These are phyloP conservation scores for Aspergillus tamarii DNA, from an alignment of 2,329 filamentous ascomycete species.

Conservation along the genomic window DNA sequence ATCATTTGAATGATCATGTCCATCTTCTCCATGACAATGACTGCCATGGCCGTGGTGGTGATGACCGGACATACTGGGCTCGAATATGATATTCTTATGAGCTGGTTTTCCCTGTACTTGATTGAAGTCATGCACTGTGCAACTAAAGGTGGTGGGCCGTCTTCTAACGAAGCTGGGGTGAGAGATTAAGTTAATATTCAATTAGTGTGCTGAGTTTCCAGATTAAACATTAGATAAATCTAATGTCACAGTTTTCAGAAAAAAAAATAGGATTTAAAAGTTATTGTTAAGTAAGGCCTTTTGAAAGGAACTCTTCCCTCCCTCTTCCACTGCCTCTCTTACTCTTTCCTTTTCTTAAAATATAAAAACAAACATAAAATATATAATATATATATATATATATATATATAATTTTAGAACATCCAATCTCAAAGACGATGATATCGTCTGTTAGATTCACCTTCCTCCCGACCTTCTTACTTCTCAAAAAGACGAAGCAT, in stretches of 20 bases:
- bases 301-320: neutral
- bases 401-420: too few species aligned
- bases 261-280: neutral
- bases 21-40: constrained; percentile 56
- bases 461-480: too few species aligned
- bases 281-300: neutral
- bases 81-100: neutral
- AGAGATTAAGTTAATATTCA: neutral
- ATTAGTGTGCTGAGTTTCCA: neutral
- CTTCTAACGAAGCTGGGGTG: neutral
- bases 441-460: neutral
- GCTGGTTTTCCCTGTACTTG: neutral
- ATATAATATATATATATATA: too few species aligned
- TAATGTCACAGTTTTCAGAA: too few species aligned
- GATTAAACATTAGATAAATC: too few species aligned
- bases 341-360: neutral
- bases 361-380: too few species aligned
- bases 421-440: too few species aligned
- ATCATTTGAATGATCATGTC: constrained; percentile 89
- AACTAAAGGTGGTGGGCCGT: neutral
- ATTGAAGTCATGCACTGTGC: neutral
- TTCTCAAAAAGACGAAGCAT: too few species aligned
- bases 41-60: constrained; percentile 45
- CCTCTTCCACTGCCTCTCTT: too few species aligned
- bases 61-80: constrained; percentile 39